These are phyloP conservation scores for Lactarius trivialis DNA, from an alignment of 768 basidiomycete genomes.

Conservation along the genomic window DNA sequence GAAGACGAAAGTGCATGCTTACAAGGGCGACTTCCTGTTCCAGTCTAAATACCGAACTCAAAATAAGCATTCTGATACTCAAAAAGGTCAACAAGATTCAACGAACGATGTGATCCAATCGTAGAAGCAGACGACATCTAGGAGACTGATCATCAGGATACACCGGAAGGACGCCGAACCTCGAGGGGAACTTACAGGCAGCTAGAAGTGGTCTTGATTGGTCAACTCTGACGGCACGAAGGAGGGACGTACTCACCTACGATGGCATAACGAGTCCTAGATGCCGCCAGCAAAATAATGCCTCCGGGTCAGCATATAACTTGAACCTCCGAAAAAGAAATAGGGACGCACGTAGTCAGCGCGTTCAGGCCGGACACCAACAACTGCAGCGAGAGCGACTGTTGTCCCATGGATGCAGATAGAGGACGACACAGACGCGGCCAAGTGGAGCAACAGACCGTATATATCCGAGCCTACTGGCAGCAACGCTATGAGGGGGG, in stretches of 20 bases:
- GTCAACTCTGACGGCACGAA: background rate
- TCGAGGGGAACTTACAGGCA: slow-evolving; percentile 4
- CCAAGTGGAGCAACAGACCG: background rate
- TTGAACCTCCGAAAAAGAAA: background rate
- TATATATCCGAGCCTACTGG: background rate
- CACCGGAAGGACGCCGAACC: background rate
- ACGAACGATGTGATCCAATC: slow-evolving; percentile 24
- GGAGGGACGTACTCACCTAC: background rate
- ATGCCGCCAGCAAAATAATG: background rate
- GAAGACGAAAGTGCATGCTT: background rate
- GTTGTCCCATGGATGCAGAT: background rate
- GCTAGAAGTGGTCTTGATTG: background rate
- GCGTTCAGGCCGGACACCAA: background rate
- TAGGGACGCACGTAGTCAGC: background rate
- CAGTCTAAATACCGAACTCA: background rate
- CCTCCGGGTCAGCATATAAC: background rate
- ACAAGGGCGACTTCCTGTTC: slow-evolving; percentile 17
- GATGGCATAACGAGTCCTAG: background rate
- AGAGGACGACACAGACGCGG: background rate
- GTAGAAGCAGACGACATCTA: slow-evolving; percentile 20
- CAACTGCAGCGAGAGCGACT: background rate
- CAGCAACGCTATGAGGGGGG: background rate
- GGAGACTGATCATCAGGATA: background rate
- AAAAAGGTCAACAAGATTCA: background rate
- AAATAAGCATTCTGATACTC: background rate